Conservation (phyloP, 139 green algal genomes). For the Diplosphaera chodatii region DNA sequence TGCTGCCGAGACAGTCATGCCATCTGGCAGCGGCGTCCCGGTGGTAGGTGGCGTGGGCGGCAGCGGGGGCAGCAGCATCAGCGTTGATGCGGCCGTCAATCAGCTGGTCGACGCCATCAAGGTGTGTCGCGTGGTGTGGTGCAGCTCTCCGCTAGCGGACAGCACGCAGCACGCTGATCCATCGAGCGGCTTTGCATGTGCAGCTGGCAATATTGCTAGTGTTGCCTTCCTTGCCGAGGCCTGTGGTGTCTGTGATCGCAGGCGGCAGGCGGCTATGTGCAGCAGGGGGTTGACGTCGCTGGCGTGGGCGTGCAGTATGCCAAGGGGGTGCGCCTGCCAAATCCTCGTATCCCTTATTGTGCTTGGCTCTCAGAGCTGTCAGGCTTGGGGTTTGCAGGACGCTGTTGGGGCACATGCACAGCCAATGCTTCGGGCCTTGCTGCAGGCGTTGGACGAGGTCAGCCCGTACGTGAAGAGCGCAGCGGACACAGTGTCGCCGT, state of each 20-base stretch:
- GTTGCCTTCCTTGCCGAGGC: too few relatives aligned
- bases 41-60: neutral
- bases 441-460: slow-evolving; percentile 47
- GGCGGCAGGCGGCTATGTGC: slow-evolving; percentile 16
- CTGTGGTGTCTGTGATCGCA: neutral
- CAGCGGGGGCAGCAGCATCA: neutral
- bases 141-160: too few relatives aligned
- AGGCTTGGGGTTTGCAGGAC: neutral
- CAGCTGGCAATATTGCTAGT: too few relatives aligned
- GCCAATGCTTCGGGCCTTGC: neutral
- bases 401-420: neutral
- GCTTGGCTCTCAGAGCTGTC: neutral
- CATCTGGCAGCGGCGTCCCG: neutral
- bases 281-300: slow-evolving; percentile 23
- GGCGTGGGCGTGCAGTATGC: slow-evolving; percentile 13
- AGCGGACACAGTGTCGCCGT: slow-evolving; percentile 32
- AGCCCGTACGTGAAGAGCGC: slow-evolving; percentile 55
- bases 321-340: slow-evolving; percentile 11
- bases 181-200: too few relatives aligned
- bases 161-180: too few relatives aligned
- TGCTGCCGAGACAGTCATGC: neutral
- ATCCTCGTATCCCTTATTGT: neutral
- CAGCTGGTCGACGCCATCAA: slow-evolving; percentile 4
- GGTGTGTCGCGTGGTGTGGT: neutral
- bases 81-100: slow-evolving; percentile 2